Evolutionary conservation across 2,329 filamentous ascomycete species (phyloP), one percentile per base, ranked within the genome.

Genomic region (Neospermospora avenae): DNA sequence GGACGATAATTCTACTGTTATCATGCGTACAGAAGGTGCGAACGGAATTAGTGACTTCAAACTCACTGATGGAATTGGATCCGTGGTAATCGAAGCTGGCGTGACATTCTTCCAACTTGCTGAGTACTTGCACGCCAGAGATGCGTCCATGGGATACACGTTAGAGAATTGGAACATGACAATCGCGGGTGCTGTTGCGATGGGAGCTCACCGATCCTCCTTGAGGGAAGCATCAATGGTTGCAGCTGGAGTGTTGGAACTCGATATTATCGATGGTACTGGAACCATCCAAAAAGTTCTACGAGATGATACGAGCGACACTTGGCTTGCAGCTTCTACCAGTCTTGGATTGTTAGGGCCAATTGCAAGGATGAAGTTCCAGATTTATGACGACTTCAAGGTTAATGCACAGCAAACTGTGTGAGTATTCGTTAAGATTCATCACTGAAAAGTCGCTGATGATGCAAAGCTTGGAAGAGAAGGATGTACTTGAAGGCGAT

Each of bases 161-260:
- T 39, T 65, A 6, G 63, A 63, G 16, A 65, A 65, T 37, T 65
- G 63, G 63, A 65, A 65, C 28, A 65, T 65, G 61, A 65, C 63
- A 2, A 64, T 65, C 45, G 61, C 63, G 2, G 63, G 63, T 11
- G 63, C 63, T 20, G 55, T 65, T 39, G 63, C 63, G 1, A 64
- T 65, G 63, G 63, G 63, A n/a, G 63, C 61, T 18, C 63, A 65
- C 55, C 35, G 63, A 13, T 60, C 57, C 16, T 60, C 57, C 0
- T 51, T 65, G 24, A 58, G 63, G 37, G 63, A 65, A 44, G 57
- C 59, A 6, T 62, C 59, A 6, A 65, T 65, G 63, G 63, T 65
- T 41, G 61, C 61, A 22, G 46, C 63, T 14, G 63, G 63, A 4
- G 61, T 45, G 13, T 8, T 62, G 39, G 59, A 63, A 37, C 62